A percentile compares a stretch with the other conserved stretches of the same genome.
Conservation (phyloP, 2,329 filamentous ascomycete species). For the Geosmithia morbida region DNA sequence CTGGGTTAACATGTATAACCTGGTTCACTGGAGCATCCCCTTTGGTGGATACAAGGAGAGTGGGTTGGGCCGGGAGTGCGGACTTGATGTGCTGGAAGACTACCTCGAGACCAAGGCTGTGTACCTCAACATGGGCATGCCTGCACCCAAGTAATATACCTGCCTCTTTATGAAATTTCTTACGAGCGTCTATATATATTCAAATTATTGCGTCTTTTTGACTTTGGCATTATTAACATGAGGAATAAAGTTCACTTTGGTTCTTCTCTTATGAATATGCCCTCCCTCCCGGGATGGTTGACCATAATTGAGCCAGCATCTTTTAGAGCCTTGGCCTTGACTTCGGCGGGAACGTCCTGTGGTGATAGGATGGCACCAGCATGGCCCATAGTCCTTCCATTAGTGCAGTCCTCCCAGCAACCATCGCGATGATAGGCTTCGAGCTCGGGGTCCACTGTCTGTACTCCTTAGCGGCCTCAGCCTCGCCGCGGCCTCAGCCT, state of each 20-base stretch:
- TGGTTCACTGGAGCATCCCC: conserved; percentile 2
- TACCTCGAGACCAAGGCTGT: conserved; percentile 4
- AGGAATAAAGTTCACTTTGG: not conserved
- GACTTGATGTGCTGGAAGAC: conserved; percentile 2
- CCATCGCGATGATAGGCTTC: conserved; percentile 50
- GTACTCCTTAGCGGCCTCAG: conserved; percentile 57
- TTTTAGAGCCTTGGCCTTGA: conserved; percentile 17
- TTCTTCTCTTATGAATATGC: conserved; percentile 2
- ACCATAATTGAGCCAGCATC: conserved; percentile 21
- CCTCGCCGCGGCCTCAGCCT: conserved; percentile 55
- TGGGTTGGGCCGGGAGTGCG: conserved; percentile 3
- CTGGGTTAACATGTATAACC: conserved; percentile 3
- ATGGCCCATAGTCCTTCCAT: conserved; percentile 55
- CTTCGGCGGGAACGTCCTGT: conserved; percentile 14
- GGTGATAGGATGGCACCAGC: conserved; percentile 44
- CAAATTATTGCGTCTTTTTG: too few species aligned
- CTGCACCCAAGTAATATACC: not conserved
- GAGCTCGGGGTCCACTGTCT: conserved; percentile 37
- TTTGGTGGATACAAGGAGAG: conserved; percentile 5
- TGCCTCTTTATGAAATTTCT: too few species aligned
- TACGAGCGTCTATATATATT: too few species aligned
- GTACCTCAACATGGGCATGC: not conserved
- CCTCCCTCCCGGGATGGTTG: conserved; percentile 22
- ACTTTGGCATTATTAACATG: not conserved
- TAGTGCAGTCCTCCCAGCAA: conserved; percentile 50